Evolutionary conservation across 1,139 yeast species (phyloP), one percentile per base, ranked within the genome.

Genomic region (Yamadazyma triangularis): DNA sequence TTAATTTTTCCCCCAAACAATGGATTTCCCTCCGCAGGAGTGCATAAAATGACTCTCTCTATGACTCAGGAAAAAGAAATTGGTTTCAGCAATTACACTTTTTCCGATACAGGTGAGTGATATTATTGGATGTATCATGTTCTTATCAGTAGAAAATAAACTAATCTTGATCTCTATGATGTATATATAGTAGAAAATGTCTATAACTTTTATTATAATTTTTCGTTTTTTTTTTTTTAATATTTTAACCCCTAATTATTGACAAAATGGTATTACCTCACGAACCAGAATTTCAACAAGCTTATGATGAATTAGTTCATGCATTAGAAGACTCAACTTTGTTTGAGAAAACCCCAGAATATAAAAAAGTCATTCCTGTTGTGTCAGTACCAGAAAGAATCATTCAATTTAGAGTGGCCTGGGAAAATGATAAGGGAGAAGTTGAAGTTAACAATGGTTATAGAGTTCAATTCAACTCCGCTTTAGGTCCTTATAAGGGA

Each of bases 251-350:
- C n/a, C n/a, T n/a, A n/a, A n/a, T n/a, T n/a, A n/a, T n/a, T n/a
- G n/a, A n/a, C n/a, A 53, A 38, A 44, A 72, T 73, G 78, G 77
- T 69, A 60, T 67, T 66, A 50, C 80, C 80, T 35, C 56, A 71
- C 70, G 97, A 89, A 74, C 97, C 97, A 51, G 97, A 91, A 81
- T 91, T 89, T 71, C 89, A 88, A 70, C 98, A 91, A 77, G 98
- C 98, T 53, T 87, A 83, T 79, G 76, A 84, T 66, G 98, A 91
- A 76, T 79, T 91, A 53, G 77, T 82, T 55, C 70, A 84, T 46
- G 91, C 96, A 42, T 73, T 91, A 53, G 79, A 85, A 66, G 94
- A 86, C 65, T 89, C 97, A 24, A 83, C 95, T 47, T 75, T 91
- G 44, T 91, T 91, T 71, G 70, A 77, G 50, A 76, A 85, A 66